These are phyloP conservation scores for Xylaria telfairii DNA, from an alignment of 495 filamentous ascomycete species.

Conservation along the genomic window DNA sequence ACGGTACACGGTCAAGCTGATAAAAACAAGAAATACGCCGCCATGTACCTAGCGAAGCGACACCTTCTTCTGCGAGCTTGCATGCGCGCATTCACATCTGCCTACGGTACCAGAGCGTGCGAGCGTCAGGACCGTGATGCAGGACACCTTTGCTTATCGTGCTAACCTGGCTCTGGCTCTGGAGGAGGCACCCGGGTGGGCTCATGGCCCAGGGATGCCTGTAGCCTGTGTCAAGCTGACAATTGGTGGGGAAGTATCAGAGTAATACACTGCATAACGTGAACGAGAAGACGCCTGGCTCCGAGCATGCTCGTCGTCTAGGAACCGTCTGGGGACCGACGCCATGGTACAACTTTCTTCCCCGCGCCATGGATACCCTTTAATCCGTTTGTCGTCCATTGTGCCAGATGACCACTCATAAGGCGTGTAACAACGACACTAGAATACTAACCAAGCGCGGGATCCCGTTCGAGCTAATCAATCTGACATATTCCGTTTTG, in stretches of 20 bases:
- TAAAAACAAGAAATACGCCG: not conserved
- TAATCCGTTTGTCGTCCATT: not conserved
- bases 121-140: slow-evolving; percentile 8
- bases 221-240: slow-evolving; percentile 12
- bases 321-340: slow-evolving; percentile 9
- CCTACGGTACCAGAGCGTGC: not conserved
- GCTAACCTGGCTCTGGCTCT: slow-evolving; percentile 9
- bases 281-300: not conserved
- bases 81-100: slow-evolving; percentile 5
- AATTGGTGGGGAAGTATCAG: slow-evolving; percentile 11
- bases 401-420: slow-evolving; percentile 7
- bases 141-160: slow-evolving; percentile 18
- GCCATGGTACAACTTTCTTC: slow-evolving; percentile 19
- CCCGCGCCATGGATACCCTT: slow-evolving; percentile 6
- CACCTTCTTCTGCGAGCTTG: not conserved
- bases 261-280: slow-evolving; percentile 2
- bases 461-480: slow-evolving; percentile 4
- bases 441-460: slow-evolving; percentile 5
- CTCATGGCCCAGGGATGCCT: slow-evolving; percentile 8
- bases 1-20: slow-evolving; percentile 4
- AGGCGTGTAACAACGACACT: slow-evolving; percentile 1
- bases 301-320: not conserved
- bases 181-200: slow-evolving; percentile 3
- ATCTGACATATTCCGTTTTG: slow-evolving; percentile 26
- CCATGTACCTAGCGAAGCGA: not conserved